Evolutionary conservation across 768 basidiomycete species (phyloP).

Genomic region (Scleroderma bovista): DNA sequence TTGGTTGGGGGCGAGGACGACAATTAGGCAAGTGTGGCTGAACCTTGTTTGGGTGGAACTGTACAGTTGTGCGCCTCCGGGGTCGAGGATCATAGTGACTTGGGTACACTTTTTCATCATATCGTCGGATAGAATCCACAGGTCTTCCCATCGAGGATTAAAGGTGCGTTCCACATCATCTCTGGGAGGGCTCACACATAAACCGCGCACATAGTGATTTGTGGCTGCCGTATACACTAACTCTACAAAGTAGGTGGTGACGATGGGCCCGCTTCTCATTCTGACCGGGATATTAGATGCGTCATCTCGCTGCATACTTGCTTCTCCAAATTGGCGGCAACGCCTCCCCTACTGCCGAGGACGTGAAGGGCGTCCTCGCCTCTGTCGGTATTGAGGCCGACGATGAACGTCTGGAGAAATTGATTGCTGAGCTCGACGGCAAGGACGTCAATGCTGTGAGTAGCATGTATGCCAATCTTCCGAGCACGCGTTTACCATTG

Average conservation of each 20-base stretch:
- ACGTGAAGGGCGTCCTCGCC: conserved; percentile 82
- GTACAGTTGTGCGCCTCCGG: conserved; percentile 43
- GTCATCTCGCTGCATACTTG: conserved; percentile 92
- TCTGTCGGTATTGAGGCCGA: conserved; percentile 89
- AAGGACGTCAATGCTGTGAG: conserved; percentile 81
- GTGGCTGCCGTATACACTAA: conserved; percentile 62
- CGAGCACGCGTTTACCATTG: neutral
- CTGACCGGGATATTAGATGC: conserved; percentile 59
- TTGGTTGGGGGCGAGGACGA: conserved; percentile 26
- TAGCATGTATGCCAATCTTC: conserved; percentile 1
- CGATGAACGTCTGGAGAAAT: conserved; percentile 68
- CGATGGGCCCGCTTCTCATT: neutral
- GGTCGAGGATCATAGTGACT: neutral
- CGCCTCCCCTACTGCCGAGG: conserved; percentile 73
- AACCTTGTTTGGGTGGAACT: conserved; percentile 47
- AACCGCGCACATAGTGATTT: conserved; percentile 60
- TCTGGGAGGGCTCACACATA: conserved; percentile 2
- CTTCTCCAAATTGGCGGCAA: conserved; percentile 96
- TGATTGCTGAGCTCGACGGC: conserved; percentile 86
- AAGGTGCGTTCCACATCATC: conserved; percentile 34
- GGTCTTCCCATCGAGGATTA: conserved; percentile 91
- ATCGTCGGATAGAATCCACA: conserved; percentile 87
- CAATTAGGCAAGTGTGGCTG: conserved; percentile 42
- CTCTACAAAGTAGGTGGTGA: conserved; percentile 39
- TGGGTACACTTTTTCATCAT: conserved; percentile 26